Evolutionary conservation across 192 early-diverging fungal species (phyloP).

Genomic region (Chytriomyces hyalinus): DNA sequence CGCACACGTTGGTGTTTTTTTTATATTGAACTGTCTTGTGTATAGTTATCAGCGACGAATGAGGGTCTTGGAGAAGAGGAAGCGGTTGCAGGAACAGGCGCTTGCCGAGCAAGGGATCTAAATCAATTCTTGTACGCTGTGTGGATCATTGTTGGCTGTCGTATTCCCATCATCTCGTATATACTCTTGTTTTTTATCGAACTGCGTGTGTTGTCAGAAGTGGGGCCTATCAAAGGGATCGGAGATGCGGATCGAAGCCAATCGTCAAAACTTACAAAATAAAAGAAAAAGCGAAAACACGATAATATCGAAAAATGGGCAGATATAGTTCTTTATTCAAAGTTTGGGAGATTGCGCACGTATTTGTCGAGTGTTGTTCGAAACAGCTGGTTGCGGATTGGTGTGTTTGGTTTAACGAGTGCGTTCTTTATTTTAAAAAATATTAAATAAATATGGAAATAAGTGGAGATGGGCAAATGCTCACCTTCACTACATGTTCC

Average conservation of each 20-base stretch:
- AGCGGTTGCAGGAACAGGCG: slow-evolving; percentile 31
- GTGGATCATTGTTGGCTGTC: not conserved
- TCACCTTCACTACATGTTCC: slow-evolving; percentile 79
- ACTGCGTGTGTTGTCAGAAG: too few relatives aligned
- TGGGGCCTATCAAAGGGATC: not conserved
- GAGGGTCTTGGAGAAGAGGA: slow-evolving; percentile 47
- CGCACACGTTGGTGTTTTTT: slow-evolving; percentile 53
- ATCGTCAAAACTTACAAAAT: not conserved
- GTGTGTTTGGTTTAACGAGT: slow-evolving; percentile 61
- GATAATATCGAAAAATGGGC: too few relatives aligned
- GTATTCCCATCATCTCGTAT: too few relatives aligned
- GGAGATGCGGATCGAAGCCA: not conserved
- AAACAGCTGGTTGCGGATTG: slow-evolving; percentile 53
- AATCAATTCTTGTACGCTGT: not conserved
- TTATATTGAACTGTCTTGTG: not conserved
- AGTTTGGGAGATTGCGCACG: slow-evolving; percentile 41
- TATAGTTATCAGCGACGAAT: slow-evolving; percentile 43
- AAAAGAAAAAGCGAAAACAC: not conserved
- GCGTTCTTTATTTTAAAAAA: slow-evolving; percentile 72
- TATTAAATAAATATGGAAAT: too few relatives aligned
- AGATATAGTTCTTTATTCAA: slow-evolving; percentile 27
- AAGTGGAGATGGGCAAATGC: not conserved
- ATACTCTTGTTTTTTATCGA: too few relatives aligned
- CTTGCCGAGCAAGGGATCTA: slow-evolving; percentile 5
- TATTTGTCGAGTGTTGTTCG: slow-evolving; percentile 40